A percentile compares a stretch with the other conserved stretches of the same genome.
Conservation (phyloP, 2,329 filamentous ascomycete species). For the Trichoderma semiorbis region DNA sequence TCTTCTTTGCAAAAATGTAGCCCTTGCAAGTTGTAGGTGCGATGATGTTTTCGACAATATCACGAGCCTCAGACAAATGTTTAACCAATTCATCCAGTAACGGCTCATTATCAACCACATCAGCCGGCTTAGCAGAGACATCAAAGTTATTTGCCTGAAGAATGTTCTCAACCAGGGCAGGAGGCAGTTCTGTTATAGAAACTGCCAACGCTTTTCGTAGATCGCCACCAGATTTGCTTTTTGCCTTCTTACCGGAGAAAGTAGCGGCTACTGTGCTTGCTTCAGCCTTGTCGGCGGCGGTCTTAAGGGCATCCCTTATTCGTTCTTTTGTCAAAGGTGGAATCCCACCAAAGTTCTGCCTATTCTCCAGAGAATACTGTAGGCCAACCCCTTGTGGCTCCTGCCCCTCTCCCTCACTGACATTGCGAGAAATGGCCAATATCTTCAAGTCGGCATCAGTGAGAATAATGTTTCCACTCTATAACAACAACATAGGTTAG, state of each 20-base stretch:
- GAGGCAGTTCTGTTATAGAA: conserved; percentile 84
- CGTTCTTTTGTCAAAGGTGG: conserved; percentile 72
- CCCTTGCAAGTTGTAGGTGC: conserved; percentile 65
- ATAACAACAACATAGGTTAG: neutral
- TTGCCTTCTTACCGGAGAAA: conserved; percentile 57
- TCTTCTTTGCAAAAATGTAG: conserved; percentile 80
- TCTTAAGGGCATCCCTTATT: conserved; percentile 65
- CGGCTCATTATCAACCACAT: conserved; percentile 64
- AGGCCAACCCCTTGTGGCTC: conserved; percentile 76
- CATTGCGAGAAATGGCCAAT: conserved; percentile 73
- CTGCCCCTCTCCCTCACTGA: conserved; percentile 76
- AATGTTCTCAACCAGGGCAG: conserved; percentile 82
- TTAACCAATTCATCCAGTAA: conserved; percentile 64
- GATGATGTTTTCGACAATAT: conserved; percentile 66
- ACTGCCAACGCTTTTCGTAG: conserved; percentile 76
- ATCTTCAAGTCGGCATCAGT: conserved; percentile 84
- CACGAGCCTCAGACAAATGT: conserved; percentile 67
- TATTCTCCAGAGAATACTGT: conserved; percentile 73
- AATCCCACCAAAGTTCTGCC: conserved; percentile 78
- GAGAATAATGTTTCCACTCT: conserved; percentile 86
- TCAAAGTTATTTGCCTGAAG: conserved; percentile 70
- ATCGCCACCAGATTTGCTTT: conserved; percentile 70
- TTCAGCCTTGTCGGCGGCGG: conserved; percentile 58
- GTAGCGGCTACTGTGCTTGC: conserved; percentile 34
- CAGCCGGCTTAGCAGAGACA: conserved; percentile 60